Percentiles rank a stretch among this genome's conserved stretches.
Evolutionary conservation across 2,329 filamentous ascomycete species (phyloP).

Genomic region (Dryadomyces quercivorus): DNA sequence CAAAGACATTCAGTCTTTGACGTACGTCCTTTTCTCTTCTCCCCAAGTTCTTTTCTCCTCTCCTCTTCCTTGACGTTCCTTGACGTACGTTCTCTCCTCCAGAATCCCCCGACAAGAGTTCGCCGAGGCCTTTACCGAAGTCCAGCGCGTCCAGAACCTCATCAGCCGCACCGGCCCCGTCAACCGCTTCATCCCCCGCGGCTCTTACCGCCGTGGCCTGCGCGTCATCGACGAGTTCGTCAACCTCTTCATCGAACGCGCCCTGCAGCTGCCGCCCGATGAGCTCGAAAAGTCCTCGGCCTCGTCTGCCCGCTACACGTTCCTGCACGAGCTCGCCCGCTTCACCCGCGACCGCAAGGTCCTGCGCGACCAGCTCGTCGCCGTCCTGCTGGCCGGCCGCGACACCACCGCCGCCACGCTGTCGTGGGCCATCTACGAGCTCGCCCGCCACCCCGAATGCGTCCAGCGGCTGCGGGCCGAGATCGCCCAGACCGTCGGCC

Average conservation of each 20-base stretch:
- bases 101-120: slow-evolving; percentile 53
- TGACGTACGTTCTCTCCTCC: background rate
- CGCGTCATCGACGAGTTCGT: slow-evolving; percentile 65
- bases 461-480: slow-evolving; percentile 60
- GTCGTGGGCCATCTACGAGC: slow-evolving; percentile 72
- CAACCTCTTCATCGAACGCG: slow-evolving; percentile 62
- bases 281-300: slow-evolving; percentile 55
- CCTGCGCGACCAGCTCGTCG: slow-evolving; percentile 74
- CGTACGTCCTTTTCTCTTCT: slow-evolving; percentile 21
- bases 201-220: slow-evolving; percentile 50
- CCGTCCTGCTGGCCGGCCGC: slow-evolving; percentile 70
- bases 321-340: slow-evolving; percentile 71
- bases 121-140: slow-evolving; percentile 69
- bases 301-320: slow-evolving; percentile 46
- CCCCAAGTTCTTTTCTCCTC: background rate
- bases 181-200: slow-evolving; percentile 48
- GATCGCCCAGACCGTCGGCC: slow-evolving; percentile 56
- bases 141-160: slow-evolving; percentile 61
- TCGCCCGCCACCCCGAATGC: slow-evolving; percentile 56
- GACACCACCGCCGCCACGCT: slow-evolving; percentile 80
- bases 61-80: background rate
- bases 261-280: slow-evolving; percentile 53
- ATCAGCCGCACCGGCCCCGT: slow-evolving; percentile 54
- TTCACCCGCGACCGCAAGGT: slow-evolving; percentile 63
- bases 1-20: slow-evolving; percentile 53